A percentile compares a stretch with the other conserved stretches of the same genome.
Conservation (phyloP, 345 rosid species). For the Sonneratia caseolaris region DNA sequence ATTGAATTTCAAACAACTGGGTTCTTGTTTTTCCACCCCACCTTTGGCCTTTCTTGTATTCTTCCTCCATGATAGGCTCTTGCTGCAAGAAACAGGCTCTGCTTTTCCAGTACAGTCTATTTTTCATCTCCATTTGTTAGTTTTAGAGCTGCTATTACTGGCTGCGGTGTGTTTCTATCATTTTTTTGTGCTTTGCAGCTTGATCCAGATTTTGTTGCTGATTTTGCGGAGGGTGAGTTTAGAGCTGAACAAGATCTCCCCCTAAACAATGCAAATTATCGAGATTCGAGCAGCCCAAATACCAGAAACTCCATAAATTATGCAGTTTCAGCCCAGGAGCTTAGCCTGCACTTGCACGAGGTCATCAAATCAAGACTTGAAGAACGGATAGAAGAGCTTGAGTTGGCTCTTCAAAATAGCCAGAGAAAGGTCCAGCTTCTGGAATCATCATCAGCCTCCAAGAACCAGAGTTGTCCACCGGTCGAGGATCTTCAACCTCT, state of each 20-base stretch:
- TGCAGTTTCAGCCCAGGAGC: conserved; percentile 60
- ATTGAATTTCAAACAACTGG: too few relatives aligned
- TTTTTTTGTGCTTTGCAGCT: conserved; percentile 30
- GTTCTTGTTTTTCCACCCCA: too few relatives aligned
- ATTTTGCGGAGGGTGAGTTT: conserved; percentile 59
- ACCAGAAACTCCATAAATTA: conserved; percentile 44
- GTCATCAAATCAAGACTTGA: conserved; percentile 59
- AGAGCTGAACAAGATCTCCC: conserved; percentile 21
- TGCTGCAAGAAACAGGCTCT: too few relatives aligned
- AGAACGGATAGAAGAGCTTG: conserved; percentile 58
- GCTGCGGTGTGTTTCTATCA: not conserved
- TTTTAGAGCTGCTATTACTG: too few relatives aligned
- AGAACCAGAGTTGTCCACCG: conserved; percentile 24
- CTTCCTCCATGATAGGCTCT: too few relatives aligned
- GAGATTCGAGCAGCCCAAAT: conserved; percentile 44
- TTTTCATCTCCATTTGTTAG: too few relatives aligned
- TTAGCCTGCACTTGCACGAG: conserved; percentile 58
- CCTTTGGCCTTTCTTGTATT: too few relatives aligned
- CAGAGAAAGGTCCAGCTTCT: conserved; percentile 43
- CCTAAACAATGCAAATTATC: conserved; percentile 30
- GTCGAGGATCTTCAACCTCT: conserved; percentile 13
- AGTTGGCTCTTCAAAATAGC: conserved; percentile 63
- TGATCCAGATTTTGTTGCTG: conserved; percentile 46
- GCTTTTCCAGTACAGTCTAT: too few relatives aligned
- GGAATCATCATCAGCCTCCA: conserved; percentile 32